Percentiles rank a stretch among this genome's conserved stretches.
Evolutionary conservation across 345 rosid genomes (phyloP).

Genomic region (Hibiscus syriacus): DNA sequence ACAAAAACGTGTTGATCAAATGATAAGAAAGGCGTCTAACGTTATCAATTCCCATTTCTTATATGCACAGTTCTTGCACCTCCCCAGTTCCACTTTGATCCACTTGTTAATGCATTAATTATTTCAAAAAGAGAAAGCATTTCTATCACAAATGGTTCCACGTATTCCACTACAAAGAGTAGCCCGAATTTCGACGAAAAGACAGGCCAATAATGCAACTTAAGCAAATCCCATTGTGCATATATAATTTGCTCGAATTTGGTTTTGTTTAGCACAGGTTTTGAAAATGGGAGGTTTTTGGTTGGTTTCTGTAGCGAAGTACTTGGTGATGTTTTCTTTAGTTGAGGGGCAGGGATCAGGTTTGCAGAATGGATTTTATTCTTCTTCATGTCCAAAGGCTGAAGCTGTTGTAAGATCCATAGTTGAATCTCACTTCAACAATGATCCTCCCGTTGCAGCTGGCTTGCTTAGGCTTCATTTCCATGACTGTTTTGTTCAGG

Average conservation of each 20-base stretch:
- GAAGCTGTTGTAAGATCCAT: constrained; percentile 47
- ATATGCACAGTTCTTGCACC: too few species aligned
- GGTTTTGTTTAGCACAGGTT: neutral
- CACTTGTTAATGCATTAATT: neutral
- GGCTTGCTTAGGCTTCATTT: constrained; percentile 72
- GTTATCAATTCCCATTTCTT: neutral
- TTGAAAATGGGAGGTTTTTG: constrained; percentile 12
- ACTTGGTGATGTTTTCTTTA: constrained; percentile 15
- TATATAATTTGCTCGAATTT: neutral
- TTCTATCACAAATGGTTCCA: neutral
- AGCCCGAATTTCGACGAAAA: neutral
- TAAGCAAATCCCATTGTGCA: neutral
- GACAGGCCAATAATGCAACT: constrained; percentile 9
- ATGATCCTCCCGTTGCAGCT: constrained; percentile 53
- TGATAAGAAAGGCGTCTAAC: neutral
- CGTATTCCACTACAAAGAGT: constrained; percentile 20
- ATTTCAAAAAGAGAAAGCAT: neutral
- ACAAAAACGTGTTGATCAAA: neutral
- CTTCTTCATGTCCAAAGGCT: constrained; percentile 47
- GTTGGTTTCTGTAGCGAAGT: neutral
- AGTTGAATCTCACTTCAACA: constrained; percentile 47
- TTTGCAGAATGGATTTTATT: constrained; percentile 46
- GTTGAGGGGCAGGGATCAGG: constrained; percentile 25
- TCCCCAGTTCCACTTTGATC: too few species aligned
- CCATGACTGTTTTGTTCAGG: constrained; percentile 74